Conservation (phyloP, 2,329 filamentous ascomycete genomes). For the Penicillium corylophilum region DNA sequence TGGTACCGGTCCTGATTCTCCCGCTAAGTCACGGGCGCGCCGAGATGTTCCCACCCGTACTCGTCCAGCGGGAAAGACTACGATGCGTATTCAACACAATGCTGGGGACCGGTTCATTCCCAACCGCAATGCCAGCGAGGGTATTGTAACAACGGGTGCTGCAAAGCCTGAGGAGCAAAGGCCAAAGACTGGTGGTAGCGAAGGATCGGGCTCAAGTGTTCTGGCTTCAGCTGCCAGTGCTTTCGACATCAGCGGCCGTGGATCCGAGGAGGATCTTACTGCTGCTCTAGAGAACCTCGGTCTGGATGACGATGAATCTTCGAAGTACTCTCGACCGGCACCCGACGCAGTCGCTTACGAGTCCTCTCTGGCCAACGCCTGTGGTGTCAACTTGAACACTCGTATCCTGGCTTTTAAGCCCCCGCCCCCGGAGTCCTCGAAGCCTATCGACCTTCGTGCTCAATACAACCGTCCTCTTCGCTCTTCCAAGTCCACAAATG, state of each 20-base stretch:
- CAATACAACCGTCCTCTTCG: conserved; percentile 98
- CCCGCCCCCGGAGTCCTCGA: conserved; percentile 93
- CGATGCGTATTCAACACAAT: conserved; percentile 65
- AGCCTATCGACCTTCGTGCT: conserved; percentile 93
- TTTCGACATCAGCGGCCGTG: conserved; percentile 62
- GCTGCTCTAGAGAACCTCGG: conserved; percentile 77
- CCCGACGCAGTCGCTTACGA: conserved; percentile 90
- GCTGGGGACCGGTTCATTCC: conserved; percentile 92
- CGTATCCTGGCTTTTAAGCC: conserved; percentile 98
- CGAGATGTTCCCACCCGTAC: conserved; percentile 54
- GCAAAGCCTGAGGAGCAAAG: conserved; percentile 81
- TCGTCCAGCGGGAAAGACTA: conserved; percentile 67
- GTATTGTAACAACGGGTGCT: conserved; percentile 75
- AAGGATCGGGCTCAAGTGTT: conserved; percentile 74
- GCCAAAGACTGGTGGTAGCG: conserved; percentile 67
- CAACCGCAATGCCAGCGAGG: conserved; percentile 86
- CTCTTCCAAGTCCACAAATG: conserved; percentile 68
- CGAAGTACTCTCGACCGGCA: conserved; percentile 70
- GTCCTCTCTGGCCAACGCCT: conserved; percentile 84
- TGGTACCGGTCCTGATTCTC: conserved; percentile 70
- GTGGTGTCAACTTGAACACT: conserved; percentile 88
- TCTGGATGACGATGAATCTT: conserved; percentile 70
- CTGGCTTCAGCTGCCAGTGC: conserved; percentile 71
- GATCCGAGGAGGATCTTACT: conserved; percentile 70
- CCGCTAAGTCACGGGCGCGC: conserved; percentile 58